A percentile compares a stretch with the other conserved stretches of the same genome.
Conservation (phyloP, 768 basidiomycete genomes). For the Psilocybe subaeruginosa region DNA sequence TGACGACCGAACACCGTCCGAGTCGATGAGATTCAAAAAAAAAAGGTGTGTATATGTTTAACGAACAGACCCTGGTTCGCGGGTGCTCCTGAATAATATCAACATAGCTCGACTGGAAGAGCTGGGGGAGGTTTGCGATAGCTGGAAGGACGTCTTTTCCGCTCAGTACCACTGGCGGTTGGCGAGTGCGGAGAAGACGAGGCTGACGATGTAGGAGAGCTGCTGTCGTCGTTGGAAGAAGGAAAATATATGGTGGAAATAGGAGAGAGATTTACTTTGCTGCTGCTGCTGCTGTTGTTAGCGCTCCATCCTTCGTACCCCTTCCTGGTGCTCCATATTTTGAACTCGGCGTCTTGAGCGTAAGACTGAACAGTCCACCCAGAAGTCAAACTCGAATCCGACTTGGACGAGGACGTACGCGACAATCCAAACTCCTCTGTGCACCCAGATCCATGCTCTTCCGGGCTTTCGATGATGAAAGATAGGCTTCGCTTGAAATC, state of each 20-base stretch:
- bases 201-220: conserved; percentile 1
- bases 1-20: not conserved
- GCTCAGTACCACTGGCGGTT: conserved; percentile 10
- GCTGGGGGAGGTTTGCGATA: conserved; percentile 31
- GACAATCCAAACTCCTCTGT: conserved; percentile 28
- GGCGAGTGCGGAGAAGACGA: not conserved
- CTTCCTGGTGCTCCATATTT: conserved; percentile 30
- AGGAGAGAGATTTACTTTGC: not conserved
- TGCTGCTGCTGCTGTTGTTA: not conserved
- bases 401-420: conserved; percentile 6
- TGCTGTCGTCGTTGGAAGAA: not conserved
- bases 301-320: conserved; percentile 30
- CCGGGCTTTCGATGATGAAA: conserved; percentile 37
- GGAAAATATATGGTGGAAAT: not conserved
- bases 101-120: conserved; percentile 19
- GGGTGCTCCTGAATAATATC: not conserved
- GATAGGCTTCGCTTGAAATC: conserved; percentile 22
- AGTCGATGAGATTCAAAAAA: not conserved
- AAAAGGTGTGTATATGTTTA: not conserved
- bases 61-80: too few relatives aligned
- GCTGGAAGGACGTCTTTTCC: conserved; percentile 23
- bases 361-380: conserved; percentile 17
- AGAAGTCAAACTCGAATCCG: conserved; percentile 12
- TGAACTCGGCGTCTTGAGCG: conserved; percentile 21
- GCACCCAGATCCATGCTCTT: conserved; percentile 31